These are phyloP conservation scores for Endocalyx cinctus DNA, from an alignment of 2,329 filamentous ascomycete genomes.

Conservation along the genomic window DNA sequence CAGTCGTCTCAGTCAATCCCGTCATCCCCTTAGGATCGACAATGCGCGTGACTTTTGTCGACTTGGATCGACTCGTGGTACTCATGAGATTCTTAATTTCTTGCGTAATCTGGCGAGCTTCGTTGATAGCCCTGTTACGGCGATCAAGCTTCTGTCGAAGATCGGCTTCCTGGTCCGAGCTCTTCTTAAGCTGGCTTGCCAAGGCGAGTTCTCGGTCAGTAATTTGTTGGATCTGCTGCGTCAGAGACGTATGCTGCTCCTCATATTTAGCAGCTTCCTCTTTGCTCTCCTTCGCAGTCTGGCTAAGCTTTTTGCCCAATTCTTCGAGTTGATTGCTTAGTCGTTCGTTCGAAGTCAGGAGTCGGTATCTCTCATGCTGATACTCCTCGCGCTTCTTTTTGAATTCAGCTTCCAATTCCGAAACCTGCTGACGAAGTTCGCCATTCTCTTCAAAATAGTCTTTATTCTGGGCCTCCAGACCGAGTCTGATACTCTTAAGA, in stretches of 20 bases:
- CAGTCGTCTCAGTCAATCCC: slow-evolving; percentile 27
- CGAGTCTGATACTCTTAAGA: slow-evolving; percentile 17
- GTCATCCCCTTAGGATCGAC: slow-evolving; percentile 25
- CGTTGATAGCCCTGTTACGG: slow-evolving; percentile 14
- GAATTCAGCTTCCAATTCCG: slow-evolving; percentile 15
- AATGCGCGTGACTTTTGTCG: slow-evolving; percentile 28
- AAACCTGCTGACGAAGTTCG: slow-evolving; percentile 19
- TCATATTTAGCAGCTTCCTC: slow-evolving; percentile 10
- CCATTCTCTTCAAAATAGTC: slow-evolving; percentile 19
- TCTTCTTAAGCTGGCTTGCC: slow-evolving; percentile 13
- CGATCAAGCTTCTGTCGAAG: slow-evolving; percentile 13
- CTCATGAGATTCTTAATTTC: slow-evolving; percentile 20
- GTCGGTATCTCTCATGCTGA: slow-evolving; percentile 17
- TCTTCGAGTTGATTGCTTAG: slow-evolving; percentile 42
- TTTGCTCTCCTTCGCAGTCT: slow-evolving; percentile 23
- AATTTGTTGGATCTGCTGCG: slow-evolving; percentile 18
- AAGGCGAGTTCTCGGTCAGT: slow-evolving; percentile 15
- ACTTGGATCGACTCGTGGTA: slow-evolving; percentile 21
- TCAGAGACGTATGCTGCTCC: slow-evolving; percentile 12
- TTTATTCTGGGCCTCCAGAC: slow-evolving; percentile 17
- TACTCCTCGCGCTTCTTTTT: slow-evolving; percentile 9
- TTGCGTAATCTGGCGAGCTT: slow-evolving; percentile 17
- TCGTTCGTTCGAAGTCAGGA: slow-evolving; percentile 13
- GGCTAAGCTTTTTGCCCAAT: slow-evolving; percentile 25
- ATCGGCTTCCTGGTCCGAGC: slow-evolving; percentile 12